These are phyloP conservation scores for Bacidia rubella DNA, from an alignment of 495 filamentous ascomycete genomes.

Conservation along the genomic window DNA sequence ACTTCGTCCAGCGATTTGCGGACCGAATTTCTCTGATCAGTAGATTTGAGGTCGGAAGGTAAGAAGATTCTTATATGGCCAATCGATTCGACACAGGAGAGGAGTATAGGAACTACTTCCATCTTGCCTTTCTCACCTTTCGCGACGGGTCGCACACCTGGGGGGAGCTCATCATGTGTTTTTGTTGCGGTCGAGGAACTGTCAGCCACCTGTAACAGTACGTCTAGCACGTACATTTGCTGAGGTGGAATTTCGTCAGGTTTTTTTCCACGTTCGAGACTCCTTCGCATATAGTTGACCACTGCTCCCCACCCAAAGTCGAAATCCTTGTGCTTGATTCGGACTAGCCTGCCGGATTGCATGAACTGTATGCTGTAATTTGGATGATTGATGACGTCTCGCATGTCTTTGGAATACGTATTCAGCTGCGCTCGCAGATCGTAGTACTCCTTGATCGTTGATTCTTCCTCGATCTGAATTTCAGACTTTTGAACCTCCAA, in stretches of 20 bases:
- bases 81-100: slow-evolving; percentile 70
- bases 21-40: slow-evolving; percentile 47
- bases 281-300: slow-evolving; percentile 52
- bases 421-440: slow-evolving; percentile 69
- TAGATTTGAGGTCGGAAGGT: slow-evolving; percentile 53
- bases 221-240: slow-evolving; percentile 66
- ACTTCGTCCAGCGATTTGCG: slow-evolving; percentile 62
- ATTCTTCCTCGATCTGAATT: slow-evolving; percentile 71
- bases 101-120: slow-evolving; percentile 73
- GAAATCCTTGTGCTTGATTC: slow-evolving; percentile 58
- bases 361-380: slow-evolving; percentile 68
- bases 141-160: slow-evolving; percentile 46
- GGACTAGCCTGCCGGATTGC: slow-evolving; percentile 69
- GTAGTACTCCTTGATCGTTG: slow-evolving; percentile 82
- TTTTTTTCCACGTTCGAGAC: slow-evolving; percentile 41
- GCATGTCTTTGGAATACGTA: slow-evolving; percentile 72
- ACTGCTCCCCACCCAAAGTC: slow-evolving; percentile 93
- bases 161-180: slow-evolving; percentile 45
- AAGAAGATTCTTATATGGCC: slow-evolving; percentile 66
- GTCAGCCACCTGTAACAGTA: slow-evolving; percentile 57
- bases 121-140: slow-evolving; percentile 57
- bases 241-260: slow-evolving; percentile 54
- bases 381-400: slow-evolving; percentile 77
- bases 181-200: slow-evolving; percentile 40
- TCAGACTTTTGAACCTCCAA: slow-evolving; percentile 57